These are phyloP conservation scores for Phytophthora syringae DNA, from an alignment of 352 stramenopile genomes.

Conservation along the genomic window DNA sequence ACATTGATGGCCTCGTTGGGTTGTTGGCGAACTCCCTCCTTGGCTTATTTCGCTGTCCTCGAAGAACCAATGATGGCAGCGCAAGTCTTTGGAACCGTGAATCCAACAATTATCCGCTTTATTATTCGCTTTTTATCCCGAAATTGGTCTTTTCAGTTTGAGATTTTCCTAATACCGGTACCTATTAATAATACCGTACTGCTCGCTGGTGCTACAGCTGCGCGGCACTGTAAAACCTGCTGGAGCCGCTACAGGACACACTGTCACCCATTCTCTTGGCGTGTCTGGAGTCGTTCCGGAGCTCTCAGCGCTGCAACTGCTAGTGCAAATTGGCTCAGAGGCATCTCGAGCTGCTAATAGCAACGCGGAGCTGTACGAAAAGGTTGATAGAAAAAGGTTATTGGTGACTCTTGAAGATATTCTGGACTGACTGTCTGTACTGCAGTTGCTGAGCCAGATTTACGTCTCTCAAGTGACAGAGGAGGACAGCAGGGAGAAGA, in stretches of 20 bases:
- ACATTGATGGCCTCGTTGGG: too few species aligned
- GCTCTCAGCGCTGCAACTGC: slow-evolving; percentile 49
- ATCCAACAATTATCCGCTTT: too few species aligned
- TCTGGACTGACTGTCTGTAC: slow-evolving; percentile 1
- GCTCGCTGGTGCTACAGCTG: slow-evolving; percentile 67
- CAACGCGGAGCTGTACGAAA: slow-evolving; percentile 56
- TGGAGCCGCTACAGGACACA: slow-evolving; percentile 37
- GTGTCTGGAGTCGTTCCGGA: slow-evolving; percentile 53
- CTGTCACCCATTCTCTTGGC: slow-evolving; percentile 47
- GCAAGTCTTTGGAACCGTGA: too few species aligned
- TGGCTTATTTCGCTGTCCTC: too few species aligned
- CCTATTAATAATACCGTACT: too few species aligned
- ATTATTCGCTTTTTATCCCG: too few species aligned
- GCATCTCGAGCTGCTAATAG: slow-evolving; percentile 34
- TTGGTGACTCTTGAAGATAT: not conserved
- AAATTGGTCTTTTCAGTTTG: too few species aligned
- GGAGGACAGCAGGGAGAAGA: slow-evolving; percentile 6
- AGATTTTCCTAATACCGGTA: too few species aligned
- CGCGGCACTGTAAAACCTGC: slow-evolving; percentile 63
- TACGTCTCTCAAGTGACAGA: slow-evolving; percentile 33
- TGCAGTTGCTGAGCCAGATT: slow-evolving; percentile 50
- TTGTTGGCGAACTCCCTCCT: too few species aligned
- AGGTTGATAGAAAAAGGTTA: slow-evolving; percentile 35
- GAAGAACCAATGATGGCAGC: too few species aligned
- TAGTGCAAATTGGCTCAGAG: slow-evolving; percentile 38